Evolutionary conservation across 2,329 filamentous ascomycete genomes (phyloP).

Genomic region (Paecilomyces variotii): DNA sequence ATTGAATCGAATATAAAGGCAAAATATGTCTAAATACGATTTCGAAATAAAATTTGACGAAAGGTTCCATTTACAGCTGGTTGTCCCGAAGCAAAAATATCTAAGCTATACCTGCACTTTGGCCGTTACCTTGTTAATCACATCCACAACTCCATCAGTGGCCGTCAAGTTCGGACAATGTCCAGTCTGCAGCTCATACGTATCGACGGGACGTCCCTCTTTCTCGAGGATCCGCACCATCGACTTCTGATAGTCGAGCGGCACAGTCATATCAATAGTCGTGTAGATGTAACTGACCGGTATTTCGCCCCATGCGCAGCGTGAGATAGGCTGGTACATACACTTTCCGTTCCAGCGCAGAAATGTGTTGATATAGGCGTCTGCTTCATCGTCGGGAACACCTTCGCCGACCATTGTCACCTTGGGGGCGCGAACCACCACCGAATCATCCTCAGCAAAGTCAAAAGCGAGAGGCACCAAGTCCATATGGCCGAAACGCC

Average conservation of each 20-base stretch:
- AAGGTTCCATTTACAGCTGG: no score
- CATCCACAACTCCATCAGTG: conserved; percentile 1
- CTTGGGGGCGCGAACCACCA: conserved; percentile 5
- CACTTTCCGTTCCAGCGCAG: conserved; percentile 9
- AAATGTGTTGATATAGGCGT: conserved; percentile 2
- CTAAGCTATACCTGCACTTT: neutral
- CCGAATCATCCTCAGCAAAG: conserved; percentile 7
- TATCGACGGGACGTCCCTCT: conserved; percentile 4
- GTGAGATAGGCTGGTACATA: conserved; percentile 7
- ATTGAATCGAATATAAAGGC: no score
- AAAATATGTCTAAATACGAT: no score
- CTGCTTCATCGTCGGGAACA: neutral
- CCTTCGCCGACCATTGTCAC: conserved; percentile 3
- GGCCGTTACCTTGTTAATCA: neutral
- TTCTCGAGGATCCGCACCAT: conserved; percentile 7
- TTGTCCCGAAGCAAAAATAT: neutral
- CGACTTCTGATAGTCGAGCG: conserved; percentile 8
- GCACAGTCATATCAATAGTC: conserved; percentile 9
- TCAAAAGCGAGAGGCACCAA: conserved; percentile 9
- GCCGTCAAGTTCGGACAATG: conserved; percentile 6
- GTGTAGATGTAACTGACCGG: conserved; percentile 7
- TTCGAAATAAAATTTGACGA: no score
- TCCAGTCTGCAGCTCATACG: conserved; percentile 7
- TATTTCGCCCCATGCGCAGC: conserved; percentile 11
- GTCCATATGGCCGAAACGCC: conserved; percentile 10